Evolutionary conservation across 768 basidiomycete genomes (phyloP).

Genomic region (Sporobolomyces roseus): DNA sequence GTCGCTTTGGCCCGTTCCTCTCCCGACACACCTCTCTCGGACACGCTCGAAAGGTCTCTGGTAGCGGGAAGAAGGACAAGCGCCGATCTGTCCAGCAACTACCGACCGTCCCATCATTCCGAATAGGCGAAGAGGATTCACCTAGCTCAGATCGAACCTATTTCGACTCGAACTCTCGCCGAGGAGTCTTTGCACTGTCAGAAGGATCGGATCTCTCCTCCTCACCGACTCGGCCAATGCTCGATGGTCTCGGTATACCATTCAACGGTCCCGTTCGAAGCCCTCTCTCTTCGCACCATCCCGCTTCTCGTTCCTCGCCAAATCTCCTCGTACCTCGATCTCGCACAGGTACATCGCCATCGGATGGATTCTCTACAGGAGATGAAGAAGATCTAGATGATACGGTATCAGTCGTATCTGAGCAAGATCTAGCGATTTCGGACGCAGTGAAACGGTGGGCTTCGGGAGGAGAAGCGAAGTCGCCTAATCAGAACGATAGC

Average conservation of each 20-base stretch:
- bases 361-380: conserved; percentile 3
- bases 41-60: conserved; percentile 13
- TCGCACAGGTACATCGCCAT: neutral
- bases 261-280: neutral
- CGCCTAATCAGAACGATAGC: neutral
- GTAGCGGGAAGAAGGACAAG: conserved; percentile 28
- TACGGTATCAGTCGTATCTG: neutral
- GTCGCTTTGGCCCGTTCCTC: conserved; percentile 28
- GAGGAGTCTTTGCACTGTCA: conserved; percentile 12
- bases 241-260: conserved; percentile 23
- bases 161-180: conserved; percentile 11
- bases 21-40: conserved; percentile 28
- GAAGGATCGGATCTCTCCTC: conserved; percentile 1
- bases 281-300: too few relatives aligned
- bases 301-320: neutral
- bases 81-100: conserved; percentile 6
- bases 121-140: neutral
- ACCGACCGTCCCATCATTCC: conserved; percentile 9
- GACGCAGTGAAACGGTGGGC: conserved; percentile 28
- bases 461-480: neutral
- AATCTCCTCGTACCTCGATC: neutral
- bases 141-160: neutral
- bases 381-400: conserved; percentile 6
- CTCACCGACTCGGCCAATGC: neutral
- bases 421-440: conserved; percentile 26